A percentile compares a stretch with the other conserved stretches of the same genome.
Conservation (phyloP, 306 rosid genomes). For the Acacia acuminata region DNA sequence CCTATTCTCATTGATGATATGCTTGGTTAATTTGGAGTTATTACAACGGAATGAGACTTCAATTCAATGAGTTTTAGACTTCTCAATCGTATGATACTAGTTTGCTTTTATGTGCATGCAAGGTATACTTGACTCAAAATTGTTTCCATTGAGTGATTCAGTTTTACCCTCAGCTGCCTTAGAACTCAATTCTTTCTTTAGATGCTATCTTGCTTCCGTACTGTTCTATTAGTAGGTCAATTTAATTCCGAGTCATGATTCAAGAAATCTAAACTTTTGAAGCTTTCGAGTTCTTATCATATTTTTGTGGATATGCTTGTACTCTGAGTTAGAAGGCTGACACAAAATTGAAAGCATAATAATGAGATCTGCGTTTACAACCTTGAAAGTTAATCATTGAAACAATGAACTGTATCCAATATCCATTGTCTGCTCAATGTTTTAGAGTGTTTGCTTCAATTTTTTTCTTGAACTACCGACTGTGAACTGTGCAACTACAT, state of each 20-base stretch:
- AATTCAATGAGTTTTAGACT: background rate
- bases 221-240: background rate
- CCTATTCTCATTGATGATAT: background rate
- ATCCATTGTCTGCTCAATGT: background rate
- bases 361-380: background rate
- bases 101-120: background rate
- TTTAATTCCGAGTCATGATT: background rate
- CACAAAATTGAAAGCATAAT: background rate
- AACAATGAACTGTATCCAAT: background rate
- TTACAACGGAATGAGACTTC: background rate
- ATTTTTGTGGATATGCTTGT: background rate
- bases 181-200: background rate
- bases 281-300: background rate
- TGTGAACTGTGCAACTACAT: background rate
- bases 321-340: background rate
- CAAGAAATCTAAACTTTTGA: background rate
- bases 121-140: background rate
- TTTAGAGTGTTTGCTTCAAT: background rate
- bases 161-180: background rate
- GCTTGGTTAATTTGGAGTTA: slow-evolving; percentile 11
- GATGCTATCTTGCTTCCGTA: background rate
- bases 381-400: background rate
- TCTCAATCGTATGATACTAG: background rate
- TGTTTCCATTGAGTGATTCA: background rate
- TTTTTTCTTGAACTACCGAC: background rate